Evolutionary conservation across 2,329 filamentous ascomycete species (phyloP).

Genomic region (Aspergillus bombycis): DNA sequence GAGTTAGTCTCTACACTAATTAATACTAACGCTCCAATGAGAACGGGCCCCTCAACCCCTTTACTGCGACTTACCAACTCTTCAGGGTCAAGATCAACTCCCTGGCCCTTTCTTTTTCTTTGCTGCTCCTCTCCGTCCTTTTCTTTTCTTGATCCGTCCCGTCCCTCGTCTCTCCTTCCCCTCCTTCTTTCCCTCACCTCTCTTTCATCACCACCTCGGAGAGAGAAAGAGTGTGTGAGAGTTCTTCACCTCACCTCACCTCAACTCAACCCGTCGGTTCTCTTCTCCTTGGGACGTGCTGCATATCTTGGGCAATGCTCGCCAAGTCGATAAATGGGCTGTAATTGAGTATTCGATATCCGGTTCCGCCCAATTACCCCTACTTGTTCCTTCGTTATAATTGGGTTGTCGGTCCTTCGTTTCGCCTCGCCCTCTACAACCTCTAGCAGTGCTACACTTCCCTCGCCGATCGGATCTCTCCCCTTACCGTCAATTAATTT

Average conservation of each 20-base stretch:
- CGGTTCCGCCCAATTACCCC: slow-evolving; percentile 14
- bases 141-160: slow-evolving; percentile 20
- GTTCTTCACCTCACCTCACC: slow-evolving; percentile 17
- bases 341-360: slow-evolving; percentile 37
- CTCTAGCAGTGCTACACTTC: slow-evolving; percentile 18
- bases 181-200: slow-evolving; percentile 55
- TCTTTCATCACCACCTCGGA: slow-evolving; percentile 13
- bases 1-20: slow-evolving; percentile 3
- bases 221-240: slow-evolving; percentile 7
- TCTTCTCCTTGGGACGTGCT: slow-evolving; percentile 24
- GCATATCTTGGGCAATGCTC: slow-evolving; percentile 43
- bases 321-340: slow-evolving; percentile 36
- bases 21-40: slow-evolving; percentile 1
- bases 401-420: slow-evolving; percentile 38
- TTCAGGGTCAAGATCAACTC: slow-evolving; percentile 26
- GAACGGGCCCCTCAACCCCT: slow-evolving; percentile 16
- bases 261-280: slow-evolving; percentile 17
- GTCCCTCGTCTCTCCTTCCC: slow-evolving; percentile 23
- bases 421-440: slow-evolving; percentile 47
- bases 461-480: not conserved
- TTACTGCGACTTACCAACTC: slow-evolving; percentile 12
- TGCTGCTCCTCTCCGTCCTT: slow-evolving; percentile 10
- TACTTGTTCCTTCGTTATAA: slow-evolving; percentile 13
- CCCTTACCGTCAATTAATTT: not conserved
- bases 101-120: slow-evolving; percentile 14